A percentile compares a stretch with the other conserved stretches of the same genome.
Evolutionary conservation across 139 green algal genomes (phyloP).

Genomic region (Gonium pectorale): DNA sequence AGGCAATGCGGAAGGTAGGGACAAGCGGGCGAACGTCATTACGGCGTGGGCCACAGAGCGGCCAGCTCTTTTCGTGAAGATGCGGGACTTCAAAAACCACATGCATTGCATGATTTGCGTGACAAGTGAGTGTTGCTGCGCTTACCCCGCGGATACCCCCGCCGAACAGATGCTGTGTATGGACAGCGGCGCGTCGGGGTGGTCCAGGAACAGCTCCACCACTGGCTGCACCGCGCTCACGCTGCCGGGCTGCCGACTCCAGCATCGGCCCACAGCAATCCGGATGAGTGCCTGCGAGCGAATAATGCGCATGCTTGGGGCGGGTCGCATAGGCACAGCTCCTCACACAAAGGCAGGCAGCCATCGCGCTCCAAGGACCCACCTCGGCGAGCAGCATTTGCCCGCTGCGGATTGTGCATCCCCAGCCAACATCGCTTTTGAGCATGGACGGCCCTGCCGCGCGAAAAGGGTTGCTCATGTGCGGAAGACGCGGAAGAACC

Average conservation of each 20-base stretch:
- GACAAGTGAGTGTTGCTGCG: neutral
- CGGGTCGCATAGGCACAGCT: too few relatives aligned
- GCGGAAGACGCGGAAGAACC: too few relatives aligned
- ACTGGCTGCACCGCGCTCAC: conserved; percentile 55
- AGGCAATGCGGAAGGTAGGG: too few relatives aligned
- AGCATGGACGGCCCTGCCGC: conserved; percentile 50
- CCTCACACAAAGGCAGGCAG: too few relatives aligned
- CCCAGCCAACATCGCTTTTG: conserved; percentile 91
- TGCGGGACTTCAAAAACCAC: too few relatives aligned
- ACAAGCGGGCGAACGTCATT: too few relatives aligned
- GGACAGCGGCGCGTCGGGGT: conserved; percentile 61
- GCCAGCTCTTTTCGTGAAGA: too few relatives aligned
- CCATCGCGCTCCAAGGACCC: too few relatives aligned
- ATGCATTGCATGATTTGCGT: too few relatives aligned
- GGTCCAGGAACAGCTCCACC: conserved; percentile 71
- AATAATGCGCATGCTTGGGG: too few relatives aligned
- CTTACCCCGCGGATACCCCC: conserved; percentile 74
- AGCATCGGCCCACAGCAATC: conserved; percentile 63
- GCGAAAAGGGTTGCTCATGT: too few relatives aligned
- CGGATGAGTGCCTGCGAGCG: conserved; percentile 67
- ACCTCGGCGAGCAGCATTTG: conserved; percentile 96
- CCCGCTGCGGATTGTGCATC: conserved; percentile 93
- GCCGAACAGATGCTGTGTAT: conserved; percentile 85
- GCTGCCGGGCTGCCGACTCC: conserved; percentile 31
- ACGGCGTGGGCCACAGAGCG: too few relatives aligned